Conservation (phyloP, 768 basidiomycete genomes). For the Mrakia blollopis region DNA sequence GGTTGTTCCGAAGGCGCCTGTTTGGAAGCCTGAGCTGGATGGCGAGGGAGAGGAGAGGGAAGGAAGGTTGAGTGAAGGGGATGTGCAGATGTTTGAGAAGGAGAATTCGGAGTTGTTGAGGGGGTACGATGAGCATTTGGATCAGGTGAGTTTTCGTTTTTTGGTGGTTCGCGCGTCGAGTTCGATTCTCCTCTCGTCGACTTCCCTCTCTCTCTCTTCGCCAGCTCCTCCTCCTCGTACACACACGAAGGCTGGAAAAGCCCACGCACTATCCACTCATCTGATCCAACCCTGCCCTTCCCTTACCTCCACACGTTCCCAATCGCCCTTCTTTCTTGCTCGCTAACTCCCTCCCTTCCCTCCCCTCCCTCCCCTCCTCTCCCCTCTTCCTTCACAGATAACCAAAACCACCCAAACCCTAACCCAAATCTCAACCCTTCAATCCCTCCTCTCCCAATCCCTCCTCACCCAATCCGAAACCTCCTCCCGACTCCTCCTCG, state of each 20-base stretch:
- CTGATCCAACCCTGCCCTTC: too few relatives aligned
- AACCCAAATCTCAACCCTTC: conserved; percentile 67
- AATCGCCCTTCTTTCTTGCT: not conserved
- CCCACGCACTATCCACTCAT: too few relatives aligned
- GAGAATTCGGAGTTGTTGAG: conserved; percentile 16
- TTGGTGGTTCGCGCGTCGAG: not conserved
- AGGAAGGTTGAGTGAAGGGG: conserved; percentile 5
- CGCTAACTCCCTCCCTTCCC: not conserved
- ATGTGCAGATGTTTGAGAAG: conserved; percentile 23
- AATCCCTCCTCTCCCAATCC: conserved; percentile 82
- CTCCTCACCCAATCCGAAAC: conserved; percentile 82
- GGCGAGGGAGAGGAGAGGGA: conserved; percentile 6
- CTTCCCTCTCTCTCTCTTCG: not conserved
- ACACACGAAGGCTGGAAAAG: too few relatives aligned
- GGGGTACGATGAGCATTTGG: conserved; percentile 18
- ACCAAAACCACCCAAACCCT: conserved; percentile 21
- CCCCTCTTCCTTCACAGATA: not conserved
- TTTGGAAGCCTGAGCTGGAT: conserved; percentile 5
- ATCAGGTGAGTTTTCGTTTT: conserved; percentile 13
- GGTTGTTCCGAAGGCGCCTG: conserved; percentile 19
- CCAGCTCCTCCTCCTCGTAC: too few relatives aligned
- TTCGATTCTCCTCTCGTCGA: not conserved
- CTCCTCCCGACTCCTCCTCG: conserved; percentile 89
- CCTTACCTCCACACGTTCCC: not conserved
- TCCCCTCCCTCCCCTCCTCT: not conserved